phyloP scores from a whole-genome alignment of 345 rosid genomes.

The Salix purpurea region DNA sequence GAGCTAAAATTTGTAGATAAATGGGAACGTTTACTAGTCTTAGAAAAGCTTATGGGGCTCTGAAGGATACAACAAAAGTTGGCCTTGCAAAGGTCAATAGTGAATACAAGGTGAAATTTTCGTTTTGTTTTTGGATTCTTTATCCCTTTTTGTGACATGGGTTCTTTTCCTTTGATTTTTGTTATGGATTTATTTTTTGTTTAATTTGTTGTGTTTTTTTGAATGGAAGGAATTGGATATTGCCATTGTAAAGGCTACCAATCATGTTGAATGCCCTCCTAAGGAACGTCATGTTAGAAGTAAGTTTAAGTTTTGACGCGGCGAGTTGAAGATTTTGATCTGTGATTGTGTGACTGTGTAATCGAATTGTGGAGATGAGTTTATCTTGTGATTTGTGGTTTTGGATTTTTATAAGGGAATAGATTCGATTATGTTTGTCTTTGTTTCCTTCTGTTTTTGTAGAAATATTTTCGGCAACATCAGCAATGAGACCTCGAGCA shows the following conservation, averaged over 20 bases:
- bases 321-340: not conserved
- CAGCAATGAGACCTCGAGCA: constrained; percentile 79
- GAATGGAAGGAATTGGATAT: constrained; percentile 65
- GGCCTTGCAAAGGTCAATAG: constrained; percentile 99
- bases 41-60: constrained; percentile 92
- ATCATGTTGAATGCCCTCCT: constrained; percentile 89
- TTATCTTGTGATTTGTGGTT: not conserved
- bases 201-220: not conserved
- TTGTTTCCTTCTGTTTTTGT: constrained; percentile 1
- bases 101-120: constrained; percentile 69
- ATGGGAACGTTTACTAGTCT: constrained; percentile 85
- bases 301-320: constrained; percentile 23
- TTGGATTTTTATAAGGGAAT: not conserved
- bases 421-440: not conserved
- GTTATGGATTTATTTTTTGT: not conserved
- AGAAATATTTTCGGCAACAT: constrained; percentile 90
- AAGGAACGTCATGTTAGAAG: constrained; percentile 97
- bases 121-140: not conserved
- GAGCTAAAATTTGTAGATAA: not conserved
- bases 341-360: not conserved
- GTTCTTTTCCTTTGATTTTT: not conserved
- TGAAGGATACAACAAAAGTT: constrained; percentile 91
- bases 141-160: not conserved
- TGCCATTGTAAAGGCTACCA: constrained; percentile 94
- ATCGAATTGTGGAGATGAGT: not conserved